phyloP scores from a whole-genome alignment of 352 stramenopile species.

The Globisporangium spinosum region DNA sequence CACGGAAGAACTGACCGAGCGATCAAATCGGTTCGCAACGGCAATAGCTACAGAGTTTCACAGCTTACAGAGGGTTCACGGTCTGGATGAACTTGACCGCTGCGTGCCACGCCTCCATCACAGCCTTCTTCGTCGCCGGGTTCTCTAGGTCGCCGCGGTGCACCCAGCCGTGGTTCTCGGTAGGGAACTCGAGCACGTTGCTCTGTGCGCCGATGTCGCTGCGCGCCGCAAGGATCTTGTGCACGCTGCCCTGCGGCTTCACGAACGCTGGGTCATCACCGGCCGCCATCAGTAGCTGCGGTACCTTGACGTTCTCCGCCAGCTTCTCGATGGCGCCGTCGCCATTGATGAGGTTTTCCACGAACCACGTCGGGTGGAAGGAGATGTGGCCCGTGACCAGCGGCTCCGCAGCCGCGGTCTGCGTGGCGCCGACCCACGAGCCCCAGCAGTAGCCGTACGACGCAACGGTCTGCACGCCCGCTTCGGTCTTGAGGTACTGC shows the following conservation, averaged over 20 bases:
- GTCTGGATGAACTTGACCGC: conserved; percentile 64
- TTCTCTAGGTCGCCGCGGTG: conserved; percentile 77
- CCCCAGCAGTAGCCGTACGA: conserved; percentile 87
- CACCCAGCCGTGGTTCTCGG: conserved; percentile 81
- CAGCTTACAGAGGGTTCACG: conserved; percentile 36
- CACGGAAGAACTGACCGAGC: conserved; percentile 1
- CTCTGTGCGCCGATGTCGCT: conserved; percentile 48
- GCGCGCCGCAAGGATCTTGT: conserved; percentile 65
- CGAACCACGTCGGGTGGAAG: conserved; percentile 78
- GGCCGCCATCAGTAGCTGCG: conserved; percentile 64
- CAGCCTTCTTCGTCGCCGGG: conserved; percentile 49
- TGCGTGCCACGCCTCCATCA: conserved; percentile 61
- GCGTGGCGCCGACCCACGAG: conserved; percentile 64
- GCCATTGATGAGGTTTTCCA: conserved; percentile 77
- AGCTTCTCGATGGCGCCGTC: conserved; percentile 68
- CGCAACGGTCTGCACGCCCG: conserved; percentile 48
- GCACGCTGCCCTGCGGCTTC: conserved; percentile 59
- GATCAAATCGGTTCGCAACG: neutral
- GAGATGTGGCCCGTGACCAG: conserved; percentile 62
- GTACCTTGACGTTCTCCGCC: conserved; percentile 62
- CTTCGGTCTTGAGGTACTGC: conserved; percentile 64
- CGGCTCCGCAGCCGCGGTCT: conserved; percentile 39
- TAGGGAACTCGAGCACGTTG: conserved; percentile 61
- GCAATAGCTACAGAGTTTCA: neutral
- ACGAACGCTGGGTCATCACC: conserved; percentile 71